phyloP scores from a whole-genome alignment of 192 early-diverging fungal genomes.

The Mortierella claussenii region DNA sequence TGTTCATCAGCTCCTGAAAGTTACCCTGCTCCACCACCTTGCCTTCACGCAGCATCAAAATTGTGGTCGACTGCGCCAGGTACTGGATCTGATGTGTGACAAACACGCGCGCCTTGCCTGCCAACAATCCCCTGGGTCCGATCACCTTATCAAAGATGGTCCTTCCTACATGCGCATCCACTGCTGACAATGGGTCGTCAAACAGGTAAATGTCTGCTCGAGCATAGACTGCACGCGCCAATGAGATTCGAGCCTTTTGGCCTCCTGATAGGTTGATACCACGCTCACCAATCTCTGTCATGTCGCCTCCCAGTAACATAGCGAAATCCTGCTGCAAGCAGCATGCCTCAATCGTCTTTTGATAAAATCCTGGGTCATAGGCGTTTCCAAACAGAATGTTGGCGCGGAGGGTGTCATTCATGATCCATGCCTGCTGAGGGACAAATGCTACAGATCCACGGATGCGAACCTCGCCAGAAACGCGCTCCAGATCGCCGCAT shows the following conservation, averaged over 20 bases:
- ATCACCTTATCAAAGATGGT: slow-evolving; percentile 88
- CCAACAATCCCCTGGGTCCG: slow-evolving; percentile 86
- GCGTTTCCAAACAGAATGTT: slow-evolving; percentile 92
- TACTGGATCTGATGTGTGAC: slow-evolving; percentile 88
- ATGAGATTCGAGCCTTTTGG: slow-evolving; percentile 81
- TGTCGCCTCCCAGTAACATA: slow-evolving; percentile 86
- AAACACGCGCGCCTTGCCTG: slow-evolving; percentile 80
- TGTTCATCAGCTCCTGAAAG: slow-evolving; percentile 72
- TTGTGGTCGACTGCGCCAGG: slow-evolving; percentile 69
- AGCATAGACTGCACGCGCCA: slow-evolving; percentile 88
- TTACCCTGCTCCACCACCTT: slow-evolving; percentile 73
- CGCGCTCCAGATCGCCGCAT: slow-evolving; percentile 87
- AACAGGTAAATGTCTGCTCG: slow-evolving; percentile 72
- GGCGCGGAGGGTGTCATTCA: slow-evolving; percentile 91
- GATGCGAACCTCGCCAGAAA: slow-evolving; percentile 70
- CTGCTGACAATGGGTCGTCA: slow-evolving; percentile 70
- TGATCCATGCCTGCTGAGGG: slow-evolving; percentile 84
- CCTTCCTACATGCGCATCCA: slow-evolving; percentile 70
- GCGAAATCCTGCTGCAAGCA: slow-evolving; percentile 86
- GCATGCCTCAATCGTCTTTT: slow-evolving; percentile 80
- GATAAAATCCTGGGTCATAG: slow-evolving; percentile 66
- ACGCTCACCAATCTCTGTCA: slow-evolving; percentile 92
- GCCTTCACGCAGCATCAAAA: slow-evolving; percentile 83
- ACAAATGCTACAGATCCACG: slow-evolving; percentile 77
- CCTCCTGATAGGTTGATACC: slow-evolving; percentile 95